Evolutionary conservation across 371 early-diverging fungal genomes (phyloP).

Genomic region (Smittium culicis): DNA sequence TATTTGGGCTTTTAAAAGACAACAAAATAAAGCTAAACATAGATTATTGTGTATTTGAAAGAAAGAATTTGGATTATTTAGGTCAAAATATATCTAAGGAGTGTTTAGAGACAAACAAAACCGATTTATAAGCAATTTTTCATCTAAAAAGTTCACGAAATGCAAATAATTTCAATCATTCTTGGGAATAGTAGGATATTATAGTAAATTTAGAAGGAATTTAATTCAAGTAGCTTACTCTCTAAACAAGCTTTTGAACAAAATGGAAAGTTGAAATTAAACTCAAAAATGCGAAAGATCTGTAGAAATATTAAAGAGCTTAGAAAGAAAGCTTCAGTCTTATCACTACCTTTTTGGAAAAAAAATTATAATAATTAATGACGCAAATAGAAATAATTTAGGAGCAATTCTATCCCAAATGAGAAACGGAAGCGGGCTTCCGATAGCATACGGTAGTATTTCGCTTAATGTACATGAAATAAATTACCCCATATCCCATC

Average conservation of each 20-base stretch:
- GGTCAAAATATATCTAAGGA: constrained; percentile 24
- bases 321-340: neutral
- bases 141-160: constrained; percentile 7
- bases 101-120: neutral
- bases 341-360: neutral
- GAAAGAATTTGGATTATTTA: constrained; percentile 28
- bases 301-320: neutral
- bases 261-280: neutral
- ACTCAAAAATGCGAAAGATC: neutral
- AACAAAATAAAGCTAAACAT: constrained; percentile 18
- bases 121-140: neutral
- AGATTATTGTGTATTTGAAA: constrained; percentile 38
- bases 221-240: neutral
- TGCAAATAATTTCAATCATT: constrained; percentile 9
- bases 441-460: no score
- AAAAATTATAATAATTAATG: neutral
- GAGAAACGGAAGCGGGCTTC: no score
- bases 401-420: constrained; percentile 4
- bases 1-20: constrained; percentile 1
- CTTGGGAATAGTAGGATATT: constrained; percentile 10
- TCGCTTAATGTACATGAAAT: no score
- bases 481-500: no score
- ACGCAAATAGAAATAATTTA: neutral
- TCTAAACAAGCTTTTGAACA: neutral
- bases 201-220: neutral